Base-by-base conservation (phyloP, 192 early-diverging fungal genomes). In the Podila clonocystis region DNA sequence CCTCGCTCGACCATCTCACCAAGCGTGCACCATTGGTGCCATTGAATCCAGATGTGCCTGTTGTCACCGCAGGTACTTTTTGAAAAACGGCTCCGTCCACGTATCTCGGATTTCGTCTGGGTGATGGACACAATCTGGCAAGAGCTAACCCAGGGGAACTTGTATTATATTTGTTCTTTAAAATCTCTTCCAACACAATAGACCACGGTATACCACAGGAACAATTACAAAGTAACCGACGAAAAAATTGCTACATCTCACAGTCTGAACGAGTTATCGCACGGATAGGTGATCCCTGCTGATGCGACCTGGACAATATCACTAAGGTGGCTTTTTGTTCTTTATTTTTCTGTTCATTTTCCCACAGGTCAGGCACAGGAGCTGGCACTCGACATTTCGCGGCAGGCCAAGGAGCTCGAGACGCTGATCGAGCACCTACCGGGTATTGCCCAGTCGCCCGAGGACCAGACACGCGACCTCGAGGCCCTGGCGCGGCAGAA, bases 391-490 rank as follows among this genome's bases (percentile, higher is more conserved):
- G 87, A 88, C 69, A 73, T 88, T 41, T 82, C 80, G 20, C 86
- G 84, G n/a, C 84, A 88, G 55, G 84, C 85, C 1, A 85, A 88
- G 38, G 87, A 88, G 57, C 83, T 88, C 29, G 87, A 88, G 33
- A 68, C 82, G 3, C 50, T 88, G 15, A 84, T 86, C 67, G 85
- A 88, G 29, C 82, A 74, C 41, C 36, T 88, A 17, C 87, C 87
- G 1, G 85, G 85, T 0, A 82, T 88, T 15, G 49, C 83, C 15
- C 75, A 82, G 49, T 83, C 82, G 1, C 85, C 84, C 30, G 85
- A 84, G 50, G 87, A 86, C 20, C 85, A 86, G 63, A 85, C 75
- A 24, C 55, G 38, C 9, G 77, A 82, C 28, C 63, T 88, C 3
- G 74, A 77, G 45, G 24, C 63, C 22, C 67, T 88, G 7, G 87